Conservation (phyloP, 768 basidiomycete genomes). For the Gloeophyllum trabeum region DNA sequence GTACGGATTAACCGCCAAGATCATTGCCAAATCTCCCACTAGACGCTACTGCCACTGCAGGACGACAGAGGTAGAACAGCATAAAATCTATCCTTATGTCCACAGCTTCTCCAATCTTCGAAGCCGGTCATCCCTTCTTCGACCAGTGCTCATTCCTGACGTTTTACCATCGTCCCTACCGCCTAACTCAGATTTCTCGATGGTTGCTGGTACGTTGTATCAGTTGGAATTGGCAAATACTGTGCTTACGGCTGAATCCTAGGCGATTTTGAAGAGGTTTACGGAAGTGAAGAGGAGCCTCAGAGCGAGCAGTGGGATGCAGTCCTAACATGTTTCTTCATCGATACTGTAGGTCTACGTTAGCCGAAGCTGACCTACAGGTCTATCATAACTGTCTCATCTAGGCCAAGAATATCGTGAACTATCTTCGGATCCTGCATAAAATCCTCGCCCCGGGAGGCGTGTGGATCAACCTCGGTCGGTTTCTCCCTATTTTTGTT, state of each 20-base stretch:
- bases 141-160: conserved; percentile 68
- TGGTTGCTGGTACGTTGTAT: conserved; percentile 62
- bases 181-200: conserved; percentile 54
- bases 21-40: background rate
- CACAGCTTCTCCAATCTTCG: conserved; percentile 86
- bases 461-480: conserved; percentile 85
- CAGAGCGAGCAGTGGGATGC: conserved; percentile 81
- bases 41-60: conserved; percentile 17
- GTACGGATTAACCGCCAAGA: conserved; percentile 32
- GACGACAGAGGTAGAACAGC: conserved; percentile 52
- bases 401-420: conserved; percentile 85
- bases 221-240: background rate
- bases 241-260: conserved; percentile 7
- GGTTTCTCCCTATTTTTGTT: conserved; percentile 5
- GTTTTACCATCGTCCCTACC: conserved; percentile 70
- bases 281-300: conserved; percentile 49
- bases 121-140: conserved; percentile 47
- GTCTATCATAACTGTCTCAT: background rate
- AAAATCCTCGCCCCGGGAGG: conserved; percentile 75
- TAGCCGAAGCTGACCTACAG: background rate
- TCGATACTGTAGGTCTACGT: conserved; percentile 67
- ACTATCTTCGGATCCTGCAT: conserved; percentile 83
- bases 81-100: conserved; percentile 81
- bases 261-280: conserved; percentile 93
- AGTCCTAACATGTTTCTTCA: conserved; percentile 92